Conservation (phyloP, 1,284 basidiomycete genomes). For the Malassezia cuniculi region DNA sequence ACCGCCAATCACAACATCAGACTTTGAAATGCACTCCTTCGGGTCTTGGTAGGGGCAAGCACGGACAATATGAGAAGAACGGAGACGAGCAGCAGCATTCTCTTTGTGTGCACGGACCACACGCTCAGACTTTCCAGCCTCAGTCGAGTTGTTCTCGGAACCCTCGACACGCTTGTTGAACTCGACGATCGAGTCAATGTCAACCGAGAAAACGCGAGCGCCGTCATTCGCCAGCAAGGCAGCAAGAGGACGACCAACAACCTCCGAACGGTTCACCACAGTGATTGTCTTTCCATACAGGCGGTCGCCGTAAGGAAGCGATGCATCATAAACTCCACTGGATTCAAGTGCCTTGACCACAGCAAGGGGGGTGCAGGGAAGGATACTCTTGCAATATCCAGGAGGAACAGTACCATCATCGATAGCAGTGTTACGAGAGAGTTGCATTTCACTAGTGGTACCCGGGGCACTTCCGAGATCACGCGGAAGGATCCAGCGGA, state of each 20-base stretch:
- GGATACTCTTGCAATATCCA: slow-evolving; percentile 78
- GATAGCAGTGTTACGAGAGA: slow-evolving; percentile 17
- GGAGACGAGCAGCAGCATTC: slow-evolving; percentile 31
- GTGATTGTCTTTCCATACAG: slow-evolving; percentile 86
- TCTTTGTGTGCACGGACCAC: slow-evolving; percentile 52
- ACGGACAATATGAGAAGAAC: slow-evolving; percentile 62
- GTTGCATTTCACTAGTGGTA: slow-evolving; percentile 29
- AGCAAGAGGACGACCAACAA: slow-evolving; percentile 85
- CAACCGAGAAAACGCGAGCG: slow-evolving; percentile 81
- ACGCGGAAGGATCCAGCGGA: slow-evolving; percentile 38
- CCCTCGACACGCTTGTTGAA: slow-evolving; percentile 43
- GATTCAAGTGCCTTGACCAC: slow-evolving; percentile 84
- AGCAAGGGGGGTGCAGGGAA: slow-evolving; percentile 90
- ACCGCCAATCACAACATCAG: slow-evolving; percentile 38
- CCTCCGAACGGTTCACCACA: slow-evolving; percentile 92
- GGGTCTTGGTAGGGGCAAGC: slow-evolving; percentile 18
- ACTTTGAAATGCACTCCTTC: slow-evolving; percentile 30
- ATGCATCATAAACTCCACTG: slow-evolving; percentile 77
- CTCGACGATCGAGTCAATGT: slow-evolving; percentile 79
- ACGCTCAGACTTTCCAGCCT: slow-evolving; percentile 21
- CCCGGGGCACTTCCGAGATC: slow-evolving; percentile 41
- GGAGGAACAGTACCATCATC: slow-evolving; percentile 49
- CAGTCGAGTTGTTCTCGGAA: slow-evolving; percentile 2
- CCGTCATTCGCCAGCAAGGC: slow-evolving; percentile 90
- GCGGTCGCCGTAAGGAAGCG: slow-evolving; percentile 83